A percentile compares a stretch with the other conserved stretches of the same genome.
Conservation (phyloP, 2,329 filamentous ascomycete genomes). For the Aspergillus fischeri region DNA sequence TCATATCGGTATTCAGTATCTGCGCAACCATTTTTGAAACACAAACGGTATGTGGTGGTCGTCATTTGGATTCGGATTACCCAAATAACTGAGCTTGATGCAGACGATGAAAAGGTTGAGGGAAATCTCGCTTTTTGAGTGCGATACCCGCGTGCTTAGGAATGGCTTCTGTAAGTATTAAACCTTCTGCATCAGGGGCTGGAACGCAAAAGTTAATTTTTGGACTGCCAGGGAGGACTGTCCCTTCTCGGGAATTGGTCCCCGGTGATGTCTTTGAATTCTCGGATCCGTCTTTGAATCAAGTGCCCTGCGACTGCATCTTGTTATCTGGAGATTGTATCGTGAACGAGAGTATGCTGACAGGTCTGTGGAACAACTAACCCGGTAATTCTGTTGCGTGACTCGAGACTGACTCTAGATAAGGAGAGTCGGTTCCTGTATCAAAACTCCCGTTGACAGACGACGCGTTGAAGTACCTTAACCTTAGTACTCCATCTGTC, state of each 20-base stretch:
- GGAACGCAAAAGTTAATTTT: conserved; percentile 3
- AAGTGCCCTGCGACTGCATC: conserved; percentile 89
- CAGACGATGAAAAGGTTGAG: conserved; percentile 84
- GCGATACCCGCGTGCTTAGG: conserved; percentile 85
- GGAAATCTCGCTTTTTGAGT: conserved; percentile 92
- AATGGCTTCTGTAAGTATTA: conserved; percentile 78
- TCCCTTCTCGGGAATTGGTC: conserved; percentile 81
- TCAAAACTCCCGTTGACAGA: conserved; percentile 84
- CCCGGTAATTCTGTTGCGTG: background rate
- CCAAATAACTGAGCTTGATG: conserved; percentile 11
- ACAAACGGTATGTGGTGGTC: conserved; percentile 57
- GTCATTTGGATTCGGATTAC: background rate
- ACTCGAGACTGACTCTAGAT: conserved; percentile 14
- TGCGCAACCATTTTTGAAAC: conserved; percentile 86
- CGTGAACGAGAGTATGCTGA: conserved; percentile 99
- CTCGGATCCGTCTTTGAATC: conserved; percentile 81
- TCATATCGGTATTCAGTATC: conserved; percentile 92
- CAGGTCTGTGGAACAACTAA: conserved; percentile 45
- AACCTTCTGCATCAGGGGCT: background rate
- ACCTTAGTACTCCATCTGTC: conserved; percentile 76
- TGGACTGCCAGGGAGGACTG: conserved; percentile 65
- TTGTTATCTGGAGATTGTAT: conserved; percentile 93
- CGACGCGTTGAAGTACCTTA: conserved; percentile 69
- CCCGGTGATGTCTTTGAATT: conserved; percentile 96
- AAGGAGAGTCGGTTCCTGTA: conserved; percentile 90